Base-by-base conservation (phyloP, 192 early-diverging fungal species). In the Coemansia sp. region DNA sequence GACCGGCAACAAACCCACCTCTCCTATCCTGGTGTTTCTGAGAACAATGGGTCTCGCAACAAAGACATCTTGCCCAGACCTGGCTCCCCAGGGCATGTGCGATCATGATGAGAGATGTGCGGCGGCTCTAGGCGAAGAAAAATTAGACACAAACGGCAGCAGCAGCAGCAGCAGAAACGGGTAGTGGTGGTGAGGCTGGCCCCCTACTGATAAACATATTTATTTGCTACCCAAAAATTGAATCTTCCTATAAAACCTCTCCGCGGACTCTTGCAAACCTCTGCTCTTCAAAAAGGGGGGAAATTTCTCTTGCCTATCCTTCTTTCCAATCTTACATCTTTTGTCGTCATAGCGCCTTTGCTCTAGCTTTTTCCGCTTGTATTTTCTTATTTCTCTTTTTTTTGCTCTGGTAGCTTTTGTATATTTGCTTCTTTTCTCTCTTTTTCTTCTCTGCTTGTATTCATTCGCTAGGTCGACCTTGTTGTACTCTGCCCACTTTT, bases 301-400 rank as follows among this genome's bases (percentile, higher is more conserved):
- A 10, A 13, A 49, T 51, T 26, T 51, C 25, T 51, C 18, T 51
- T 51, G 48, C 48, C 25, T 51, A 7, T 51, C 26, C 8, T 7
- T 49, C 37, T 51, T 51, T 51, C 10, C 48, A 21, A 26, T 8
- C 48, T 51, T 51, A 26, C 25, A 26, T 15, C 26, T 51, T 57
- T 57, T 57, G 55, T 57, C 55, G 55, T 57, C 55, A 57, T 57
- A 57, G 55, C 55, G 55, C 55, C 16, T 34, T 34, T 57, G 31
- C 55, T 33, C 18, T 57, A 30, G 55, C 55, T 51, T 57, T 31
- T 57, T 57, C 30, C 30, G 55, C 30, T 20, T 57, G 55, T 56
- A 33, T 18, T 34, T 26, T 57, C 31, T 57, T 34, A 18, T 2
- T 34, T 57, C 2, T n/a, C 31, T 57, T 57, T 18, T 34, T 57